These are phyloP conservation scores for Tylopilus vinaceipallidus DNA, from an alignment of 768 basidiomycete species.

Conservation along the genomic window DNA sequence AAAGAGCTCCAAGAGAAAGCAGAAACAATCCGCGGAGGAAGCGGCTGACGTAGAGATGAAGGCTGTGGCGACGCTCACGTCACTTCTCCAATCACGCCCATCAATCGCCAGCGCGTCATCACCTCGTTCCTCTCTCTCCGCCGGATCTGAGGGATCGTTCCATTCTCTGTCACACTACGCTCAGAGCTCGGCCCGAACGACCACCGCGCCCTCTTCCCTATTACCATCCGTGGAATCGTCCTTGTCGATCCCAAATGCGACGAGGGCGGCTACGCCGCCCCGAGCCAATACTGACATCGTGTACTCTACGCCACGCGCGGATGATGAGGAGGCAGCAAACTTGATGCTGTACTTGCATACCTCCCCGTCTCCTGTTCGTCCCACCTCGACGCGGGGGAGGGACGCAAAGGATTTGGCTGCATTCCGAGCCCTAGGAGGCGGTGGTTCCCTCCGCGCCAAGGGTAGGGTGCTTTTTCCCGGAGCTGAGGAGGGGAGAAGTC, in stretches of 20 bases:
- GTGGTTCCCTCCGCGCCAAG: conserved; percentile 48
- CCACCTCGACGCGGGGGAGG: conserved; percentile 42
- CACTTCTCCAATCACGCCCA: conserved; percentile 63
- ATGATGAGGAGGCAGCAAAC: conserved; percentile 79
- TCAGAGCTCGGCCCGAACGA: conserved; percentile 63
- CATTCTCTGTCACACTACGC: conserved; percentile 63
- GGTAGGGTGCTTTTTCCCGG: conserved; percentile 73
- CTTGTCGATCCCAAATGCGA: conserved; percentile 21
- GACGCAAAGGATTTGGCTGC: conserved; percentile 55
- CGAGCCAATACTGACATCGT: conserved; percentile 29
- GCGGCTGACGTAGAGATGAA: conserved; percentile 68
- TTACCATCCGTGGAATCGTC: conserved; percentile 42
- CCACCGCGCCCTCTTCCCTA: conserved; percentile 39
- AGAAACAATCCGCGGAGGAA: conserved; percentile 37
- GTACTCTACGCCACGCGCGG: conserved; percentile 55
- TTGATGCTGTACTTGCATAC: conserved; percentile 83
- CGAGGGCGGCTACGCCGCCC: conserved; percentile 37
- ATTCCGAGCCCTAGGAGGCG: conserved; percentile 54
- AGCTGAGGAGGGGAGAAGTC: conserved; percentile 25
- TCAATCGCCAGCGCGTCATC: conserved; percentile 62
- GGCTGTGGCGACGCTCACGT: conserved; percentile 78
- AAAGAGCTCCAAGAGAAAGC: conserved; percentile 49
- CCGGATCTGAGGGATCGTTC: conserved; percentile 65
- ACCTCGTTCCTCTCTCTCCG: conserved; percentile 67
- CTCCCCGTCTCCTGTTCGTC: conserved; percentile 76